These are phyloP conservation scores for Geranium brycei DNA, from an alignment of 345 rosid genomes.

Conservation along the genomic window DNA sequence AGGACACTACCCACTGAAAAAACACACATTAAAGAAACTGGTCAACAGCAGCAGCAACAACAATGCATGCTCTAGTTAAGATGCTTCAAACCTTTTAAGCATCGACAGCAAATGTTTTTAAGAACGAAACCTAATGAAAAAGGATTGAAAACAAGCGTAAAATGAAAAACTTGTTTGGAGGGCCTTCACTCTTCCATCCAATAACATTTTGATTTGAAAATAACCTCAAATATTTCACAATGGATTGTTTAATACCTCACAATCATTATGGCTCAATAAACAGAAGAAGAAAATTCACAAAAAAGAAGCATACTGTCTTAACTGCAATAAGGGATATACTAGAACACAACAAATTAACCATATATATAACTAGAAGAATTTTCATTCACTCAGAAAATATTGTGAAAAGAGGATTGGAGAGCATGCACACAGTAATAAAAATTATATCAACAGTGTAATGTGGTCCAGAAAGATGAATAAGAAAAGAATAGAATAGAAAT, in stretches of 20 bases:
- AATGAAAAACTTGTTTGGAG: neutral
- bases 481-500: neutral
- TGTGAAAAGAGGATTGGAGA: neutral
- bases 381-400: no score
- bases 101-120: neutral
- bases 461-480: neutral
- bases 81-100: neutral
- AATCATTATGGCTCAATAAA: no score
- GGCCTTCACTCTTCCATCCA: neutral
- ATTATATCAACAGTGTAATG: neutral
- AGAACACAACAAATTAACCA: neutral
- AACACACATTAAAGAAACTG: slow-evolving; percentile 2
- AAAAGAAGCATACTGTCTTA: neutral
- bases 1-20: slow-evolving; percentile 65
- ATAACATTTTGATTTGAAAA: no score
- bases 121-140: neutral
- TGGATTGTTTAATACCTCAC: no score
- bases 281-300: no score
- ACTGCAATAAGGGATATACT: neutral
- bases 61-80: neutral
- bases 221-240: no score
- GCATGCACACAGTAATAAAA: no score
- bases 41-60: neutral
- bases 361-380: no score
- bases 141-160: neutral